Percentiles rank a stretch among this genome's conserved stretches.
These are phyloP conservation scores for Phaeolepiota aurea DNA, from an alignment of 768 basidiomycete species.

Conservation along the genomic window DNA sequence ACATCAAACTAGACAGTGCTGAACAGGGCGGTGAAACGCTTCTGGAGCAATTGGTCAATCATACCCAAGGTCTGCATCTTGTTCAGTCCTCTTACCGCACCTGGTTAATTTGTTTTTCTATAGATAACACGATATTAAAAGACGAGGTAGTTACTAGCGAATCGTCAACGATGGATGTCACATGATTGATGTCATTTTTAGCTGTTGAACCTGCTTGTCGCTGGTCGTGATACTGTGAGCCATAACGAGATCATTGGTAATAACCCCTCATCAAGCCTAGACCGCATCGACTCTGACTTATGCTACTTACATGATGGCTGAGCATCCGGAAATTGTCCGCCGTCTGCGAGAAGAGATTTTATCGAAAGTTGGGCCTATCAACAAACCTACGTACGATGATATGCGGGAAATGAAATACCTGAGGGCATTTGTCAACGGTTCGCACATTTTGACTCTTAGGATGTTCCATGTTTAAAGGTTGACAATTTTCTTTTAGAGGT, in stretches of 20 bases:
- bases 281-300: conserved; percentile 33
- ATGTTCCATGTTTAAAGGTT: background rate
- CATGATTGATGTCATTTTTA: too few relatives aligned
- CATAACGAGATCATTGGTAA: background rate
- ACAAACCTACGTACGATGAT: conserved; percentile 30
- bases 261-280: conserved; percentile 9
- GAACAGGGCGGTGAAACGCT: conserved; percentile 27
- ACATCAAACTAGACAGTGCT: conserved; percentile 23
- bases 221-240: conserved; percentile 47
- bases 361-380: conserved; percentile 20
- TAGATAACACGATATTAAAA: conserved; percentile 25
- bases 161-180: too few relatives aligned
- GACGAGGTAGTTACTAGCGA: conserved; percentile 26
- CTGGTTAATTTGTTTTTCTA: background rate
- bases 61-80: conserved; percentile 34
- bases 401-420: conserved; percentile 30
- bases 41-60: conserved; percentile 40
- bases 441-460: background rate
- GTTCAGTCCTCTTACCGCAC: background rate
- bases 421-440: conserved; percentile 17
- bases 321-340: conserved; percentile 24
- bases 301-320: conserved; percentile 29
- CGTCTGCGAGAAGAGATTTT: conserved; percentile 29
- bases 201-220: conserved; percentile 45
- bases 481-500: conserved; percentile 20